Conservation (phyloP, 306 rosid genomes). For the Vicia sativa region DNA sequence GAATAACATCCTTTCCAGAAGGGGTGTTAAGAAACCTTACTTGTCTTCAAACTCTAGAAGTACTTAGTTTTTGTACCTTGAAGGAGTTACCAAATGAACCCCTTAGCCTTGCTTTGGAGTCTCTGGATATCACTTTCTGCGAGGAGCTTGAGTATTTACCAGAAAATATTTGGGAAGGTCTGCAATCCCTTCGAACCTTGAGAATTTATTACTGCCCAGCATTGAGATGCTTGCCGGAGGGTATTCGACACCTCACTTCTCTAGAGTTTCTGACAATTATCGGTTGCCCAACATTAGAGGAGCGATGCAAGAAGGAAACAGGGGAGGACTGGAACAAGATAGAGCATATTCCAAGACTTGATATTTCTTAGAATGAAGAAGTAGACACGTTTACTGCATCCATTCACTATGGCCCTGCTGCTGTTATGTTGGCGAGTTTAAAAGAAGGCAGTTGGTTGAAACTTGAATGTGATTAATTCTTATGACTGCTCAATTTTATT, state of each 20-base stretch:
- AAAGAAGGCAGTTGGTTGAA: no score
- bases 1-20: conserved; percentile 7
- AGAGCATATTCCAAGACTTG: no score
- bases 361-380: no score
- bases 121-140: fast-evolving
- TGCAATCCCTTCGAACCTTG: not conserved
- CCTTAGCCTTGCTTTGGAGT: not conserved
- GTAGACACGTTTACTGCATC: no score
- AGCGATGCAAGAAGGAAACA: no score
- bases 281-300: not conserved
- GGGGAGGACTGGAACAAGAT: no score
- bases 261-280: not conserved
- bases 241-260: not conserved
- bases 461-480: no score
- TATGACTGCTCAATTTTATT: no score
- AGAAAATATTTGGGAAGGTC: not conserved
- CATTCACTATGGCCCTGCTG: no score
- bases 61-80: not conserved
- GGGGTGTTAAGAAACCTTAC: conserved; percentile 13
- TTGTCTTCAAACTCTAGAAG: not conserved
- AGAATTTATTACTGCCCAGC: fast-evolving
- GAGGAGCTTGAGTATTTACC: not conserved
- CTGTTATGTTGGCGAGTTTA: no score
- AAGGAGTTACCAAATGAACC: conserved; percentile 11
- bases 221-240: conserved; percentile 9